Conservation (phyloP, 495 filamentous ascomycete genomes). For the Aspergillus sparsus region DNA sequence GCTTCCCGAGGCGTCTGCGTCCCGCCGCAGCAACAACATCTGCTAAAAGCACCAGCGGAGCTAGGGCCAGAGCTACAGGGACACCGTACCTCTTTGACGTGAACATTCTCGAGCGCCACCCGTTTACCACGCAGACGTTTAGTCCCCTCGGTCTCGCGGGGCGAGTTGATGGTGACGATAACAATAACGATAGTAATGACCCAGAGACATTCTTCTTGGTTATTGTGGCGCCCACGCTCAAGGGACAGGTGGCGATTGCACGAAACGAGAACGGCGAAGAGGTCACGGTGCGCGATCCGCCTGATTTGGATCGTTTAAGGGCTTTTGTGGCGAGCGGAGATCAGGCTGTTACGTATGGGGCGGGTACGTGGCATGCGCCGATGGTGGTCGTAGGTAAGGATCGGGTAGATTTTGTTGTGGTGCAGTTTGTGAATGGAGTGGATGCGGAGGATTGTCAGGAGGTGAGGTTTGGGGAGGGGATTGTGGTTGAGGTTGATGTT, state of each 20-base stretch:
- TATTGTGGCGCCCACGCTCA: slow-evolving; percentile 77
- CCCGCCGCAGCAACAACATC: slow-evolving; percentile 14
- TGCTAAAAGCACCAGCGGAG: neutral
- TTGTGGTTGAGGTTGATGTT: slow-evolving; percentile 37
- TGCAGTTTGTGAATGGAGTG: slow-evolving; percentile 85
- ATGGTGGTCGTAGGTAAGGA: slow-evolving; percentile 82
- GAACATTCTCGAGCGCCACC: slow-evolving; percentile 84
- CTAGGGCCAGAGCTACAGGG: slow-evolving; percentile 20
- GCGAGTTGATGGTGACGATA: slow-evolving; percentile 34
- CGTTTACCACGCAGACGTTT: slow-evolving; percentile 92
- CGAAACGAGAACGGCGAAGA: slow-evolving; percentile 36
- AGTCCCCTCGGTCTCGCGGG: slow-evolving; percentile 64
- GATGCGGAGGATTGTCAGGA: slow-evolving; percentile 89
- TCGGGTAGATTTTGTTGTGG: slow-evolving; percentile 79
- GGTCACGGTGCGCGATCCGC: slow-evolving; percentile 57
- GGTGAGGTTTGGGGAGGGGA: slow-evolving; percentile 54
- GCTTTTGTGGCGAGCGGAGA: slow-evolving; percentile 79
- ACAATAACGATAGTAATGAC: slow-evolving; percentile 21
- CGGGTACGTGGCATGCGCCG: slow-evolving; percentile 95
- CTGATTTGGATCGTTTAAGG: slow-evolving; percentile 67
- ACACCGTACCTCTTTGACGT: slow-evolving; percentile 58
- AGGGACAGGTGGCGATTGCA: slow-evolving; percentile 34
- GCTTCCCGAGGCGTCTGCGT: slow-evolving; percentile 64
- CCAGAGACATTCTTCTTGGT: slow-evolving; percentile 66
- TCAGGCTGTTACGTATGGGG: slow-evolving; percentile 88